Evolutionary conservation across 73 alveolate species (phyloP), one percentile per base, ranked within the genome.

Genomic region (Uronychia setigera): DNA sequence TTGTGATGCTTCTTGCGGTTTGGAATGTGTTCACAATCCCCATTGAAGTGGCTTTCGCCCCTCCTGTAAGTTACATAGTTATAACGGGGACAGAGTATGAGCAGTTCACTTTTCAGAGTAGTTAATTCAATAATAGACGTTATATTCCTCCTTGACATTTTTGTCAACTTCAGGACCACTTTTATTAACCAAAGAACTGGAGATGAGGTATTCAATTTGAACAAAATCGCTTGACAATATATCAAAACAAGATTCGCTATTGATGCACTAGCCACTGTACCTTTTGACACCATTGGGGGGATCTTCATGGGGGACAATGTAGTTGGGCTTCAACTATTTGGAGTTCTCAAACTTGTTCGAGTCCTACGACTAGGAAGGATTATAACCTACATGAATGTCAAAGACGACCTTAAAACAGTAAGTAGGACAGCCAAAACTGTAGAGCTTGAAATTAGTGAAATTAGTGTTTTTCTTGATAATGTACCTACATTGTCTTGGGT

Each of bases 311-410:
- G 79, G 1, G 86, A 31, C 31, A 82, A 82, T 76, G 46, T 78
- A 13, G 31, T 75, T 0, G 27, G 33, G 46, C 78, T 82, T 29
- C 60, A 83, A 59, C 58, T 80, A 0, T 80, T 91, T 74, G 91
- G 85, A 60, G 32, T 91, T n/a, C 78, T 91, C 60, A 91, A 91
- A 59, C 83, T 91, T 58, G 75, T 91, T 31, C 80, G 96, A 86
- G 76, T 91, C 27, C 75, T 86, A 30, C 86, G 96, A 57, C 88
- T 91, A 0, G 87, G 86, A 1, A 60, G 90, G n/a, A 80, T 91
- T 0, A 86, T 91, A 0, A 77, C 93, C 0, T 80, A 76, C 34
- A n/a, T 91, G 32, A 86, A 87, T 31, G 60, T 86, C 80, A 86
- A 79, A 76, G 88, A 78, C 31, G 87, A 80, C 31, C 76, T 86